Base-by-base conservation (phyloP, 495 filamentous ascomycete species). In the Jackrogersella multiformis region DNA sequence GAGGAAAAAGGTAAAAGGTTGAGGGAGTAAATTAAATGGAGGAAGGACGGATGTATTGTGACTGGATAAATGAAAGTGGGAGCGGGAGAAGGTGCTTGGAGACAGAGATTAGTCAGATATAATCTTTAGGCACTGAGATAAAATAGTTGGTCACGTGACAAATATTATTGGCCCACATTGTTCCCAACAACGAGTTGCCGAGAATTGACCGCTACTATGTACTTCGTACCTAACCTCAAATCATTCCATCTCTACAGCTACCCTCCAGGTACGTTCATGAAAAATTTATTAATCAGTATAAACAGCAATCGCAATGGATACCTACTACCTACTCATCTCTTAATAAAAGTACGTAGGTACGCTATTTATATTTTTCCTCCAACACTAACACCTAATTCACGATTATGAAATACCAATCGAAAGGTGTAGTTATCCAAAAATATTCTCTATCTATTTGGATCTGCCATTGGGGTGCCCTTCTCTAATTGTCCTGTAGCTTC, bases 61-160 rank as follows among this genome's bases (percentile, higher is more conserved):
- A 45, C 52, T 36, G 45, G 60, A 49, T 41, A 63, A 57, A 64
- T 62, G 46, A 24, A 48, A 53, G 57, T 28, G 52, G 41, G 45
- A 53, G 57, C 21, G 52, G 41, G 45, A 69, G 66, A 30, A 68
- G 51, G 57, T 61, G 36, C 30, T 39, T 39, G 59, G 54, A 53
- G 51, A 13, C 30, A 20, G 9, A n/a, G 6, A 64, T 64, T 64
- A 64, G 61, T 64, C 61, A 64, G 41, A 60, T 7, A 16, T 12
- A 38, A 49, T 23, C 15, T 44, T 42, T 42, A 61, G 45, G 55
- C 24, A 45, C 55, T 53, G 7, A 30, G n/a, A 53, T 34, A 36
- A 36, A 7, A 23, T 0, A 5, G 12, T n/a, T n/a, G n/a, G n/a
- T 16, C 49, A 53, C 49, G 49, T 53, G 49, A 53, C 18, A 10